Conservation (phyloP, 768 basidiomycete genomes). For the Tephrocybe rancida region DNA sequence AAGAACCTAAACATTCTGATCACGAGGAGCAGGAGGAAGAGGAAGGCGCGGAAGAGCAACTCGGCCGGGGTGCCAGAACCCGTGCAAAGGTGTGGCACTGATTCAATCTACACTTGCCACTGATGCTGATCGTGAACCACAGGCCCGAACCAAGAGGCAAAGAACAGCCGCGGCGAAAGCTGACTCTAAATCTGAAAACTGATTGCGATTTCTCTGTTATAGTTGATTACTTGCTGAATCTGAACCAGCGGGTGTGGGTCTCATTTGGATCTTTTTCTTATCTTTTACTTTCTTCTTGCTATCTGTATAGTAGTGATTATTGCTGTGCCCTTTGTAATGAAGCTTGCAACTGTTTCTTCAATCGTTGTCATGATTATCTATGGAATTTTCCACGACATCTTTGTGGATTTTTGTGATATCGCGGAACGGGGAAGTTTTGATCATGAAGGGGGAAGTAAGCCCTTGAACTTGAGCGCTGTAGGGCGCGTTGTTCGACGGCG, state of each 20-base stretch:
- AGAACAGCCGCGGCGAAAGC: constrained; percentile 17
- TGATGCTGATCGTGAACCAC: neutral
- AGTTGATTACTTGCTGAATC: neutral
- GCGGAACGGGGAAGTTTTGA: too few species aligned
- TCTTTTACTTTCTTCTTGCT: constrained; percentile 8
- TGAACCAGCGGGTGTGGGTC: too few species aligned
- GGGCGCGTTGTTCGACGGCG: too few species aligned
- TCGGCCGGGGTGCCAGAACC: constrained; percentile 29
- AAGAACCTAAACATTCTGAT: constrained; percentile 18
- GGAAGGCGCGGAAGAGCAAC: constrained; percentile 28
- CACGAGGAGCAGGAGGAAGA: constrained; percentile 23
- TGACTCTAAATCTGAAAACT: constrained; percentile 12
- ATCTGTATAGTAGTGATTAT: constrained; percentile 13
- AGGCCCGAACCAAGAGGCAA: constrained; percentile 20
- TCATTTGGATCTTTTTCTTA: neutral
- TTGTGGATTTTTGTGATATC: too few species aligned
- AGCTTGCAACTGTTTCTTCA: constrained; percentile 9
- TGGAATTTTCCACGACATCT: too few species aligned
- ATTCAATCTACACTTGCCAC: neutral
- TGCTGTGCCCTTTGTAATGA: constrained; percentile 7
- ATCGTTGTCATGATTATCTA: too few species aligned
- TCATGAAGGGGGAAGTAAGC: too few species aligned
- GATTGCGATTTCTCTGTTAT: constrained; percentile 4
- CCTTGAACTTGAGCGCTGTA: too few species aligned
- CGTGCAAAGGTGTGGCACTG: constrained; percentile 20